These are phyloP conservation scores for Neurospora hispaniola DNA, from an alignment of 495 filamentous ascomycete species.

Conservation along the genomic window DNA sequence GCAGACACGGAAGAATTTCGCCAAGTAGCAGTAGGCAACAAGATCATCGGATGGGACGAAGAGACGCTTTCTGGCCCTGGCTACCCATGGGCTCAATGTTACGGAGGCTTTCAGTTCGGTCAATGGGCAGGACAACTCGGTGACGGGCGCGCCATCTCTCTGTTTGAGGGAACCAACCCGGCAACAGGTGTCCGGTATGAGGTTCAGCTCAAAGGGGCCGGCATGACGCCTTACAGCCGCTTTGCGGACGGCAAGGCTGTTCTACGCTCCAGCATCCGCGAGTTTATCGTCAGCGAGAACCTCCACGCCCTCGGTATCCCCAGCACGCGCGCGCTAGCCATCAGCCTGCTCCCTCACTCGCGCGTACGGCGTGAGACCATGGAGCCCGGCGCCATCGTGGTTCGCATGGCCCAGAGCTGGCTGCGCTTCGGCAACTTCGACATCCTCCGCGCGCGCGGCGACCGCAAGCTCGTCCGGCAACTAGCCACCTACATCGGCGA, in stretches of 20 bases:
- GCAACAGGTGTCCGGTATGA: conserved; percentile 65
- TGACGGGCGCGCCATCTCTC: conserved; percentile 85
- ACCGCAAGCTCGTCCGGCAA: conserved; percentile 58
- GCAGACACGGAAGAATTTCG: conserved; percentile 65
- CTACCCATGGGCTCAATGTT: conserved; percentile 97
- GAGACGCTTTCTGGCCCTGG: conserved; percentile 53
- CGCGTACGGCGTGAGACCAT: conserved; percentile 67
- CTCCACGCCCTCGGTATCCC: conserved; percentile 79
- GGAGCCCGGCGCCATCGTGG: conserved; percentile 92
- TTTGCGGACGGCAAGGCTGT: conserved; percentile 98
- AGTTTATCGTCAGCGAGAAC: conserved; percentile 83
- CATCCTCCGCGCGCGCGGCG: conserved; percentile 67
- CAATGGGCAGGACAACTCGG: conserved; percentile 94
- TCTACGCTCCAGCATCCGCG: conserved; percentile 78
- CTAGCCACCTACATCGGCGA: conserved; percentile 76
- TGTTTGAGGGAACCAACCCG: conserved; percentile 84
- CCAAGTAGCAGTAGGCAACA: conserved; percentile 68
- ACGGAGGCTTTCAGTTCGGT: conserved; percentile 81
- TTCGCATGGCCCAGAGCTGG: conserved; percentile 86
- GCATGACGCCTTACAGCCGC: conserved; percentile 83
- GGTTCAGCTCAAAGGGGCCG: conserved; percentile 88
- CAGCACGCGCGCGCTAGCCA: conserved; percentile 71
- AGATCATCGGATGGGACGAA: conserved; percentile 51
- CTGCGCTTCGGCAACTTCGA: conserved; percentile 92
- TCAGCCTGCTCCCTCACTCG: conserved; percentile 62